Conservation (phyloP, 768 basidiomycete species). For the Macrolepiota fuliginosa region DNA sequence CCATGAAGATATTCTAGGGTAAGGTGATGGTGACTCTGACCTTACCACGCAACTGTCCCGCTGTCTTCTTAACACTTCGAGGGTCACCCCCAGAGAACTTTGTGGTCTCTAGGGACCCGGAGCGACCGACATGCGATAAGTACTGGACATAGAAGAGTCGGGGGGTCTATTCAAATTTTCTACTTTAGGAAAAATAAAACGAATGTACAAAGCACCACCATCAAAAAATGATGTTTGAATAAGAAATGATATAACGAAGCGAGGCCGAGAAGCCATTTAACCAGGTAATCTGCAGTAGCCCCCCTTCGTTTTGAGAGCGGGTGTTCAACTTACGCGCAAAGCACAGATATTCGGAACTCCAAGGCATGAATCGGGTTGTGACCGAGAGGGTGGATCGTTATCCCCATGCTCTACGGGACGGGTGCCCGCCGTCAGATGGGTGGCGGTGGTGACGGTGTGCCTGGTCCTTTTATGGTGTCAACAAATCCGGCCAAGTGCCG, state of each 20-base stretch:
- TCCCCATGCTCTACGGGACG: neutral
- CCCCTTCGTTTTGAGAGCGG: no score
- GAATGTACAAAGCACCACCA: neutral
- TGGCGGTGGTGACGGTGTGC: slow-evolving; percentile 1
- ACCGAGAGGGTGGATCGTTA: neutral
- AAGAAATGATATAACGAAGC: no score
- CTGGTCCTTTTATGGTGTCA: neutral
- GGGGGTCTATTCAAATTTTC: neutral
- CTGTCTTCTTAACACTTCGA: neutral
- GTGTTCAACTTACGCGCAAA: no score
- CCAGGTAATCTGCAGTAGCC: no score
- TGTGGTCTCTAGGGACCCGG: neutral
- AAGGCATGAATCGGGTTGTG: no score
- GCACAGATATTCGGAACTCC: no score
- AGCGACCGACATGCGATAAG: neutral
- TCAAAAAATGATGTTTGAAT: neutral
- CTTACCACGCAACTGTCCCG: neutral
- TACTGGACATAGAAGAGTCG: neutral
- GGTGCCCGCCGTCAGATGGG: neutral
- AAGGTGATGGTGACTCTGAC: neutral
- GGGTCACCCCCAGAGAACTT: neutral
- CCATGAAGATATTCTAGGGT: neutral
- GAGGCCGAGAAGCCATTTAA: no score
- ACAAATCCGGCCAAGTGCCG: neutral
- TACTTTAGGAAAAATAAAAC: neutral